A percentile compares a stretch with the other conserved stretches of the same genome.
phyloP scores from a whole-genome alignment of 768 basidiomycete species.

The Kwoniella europaea region DNA sequence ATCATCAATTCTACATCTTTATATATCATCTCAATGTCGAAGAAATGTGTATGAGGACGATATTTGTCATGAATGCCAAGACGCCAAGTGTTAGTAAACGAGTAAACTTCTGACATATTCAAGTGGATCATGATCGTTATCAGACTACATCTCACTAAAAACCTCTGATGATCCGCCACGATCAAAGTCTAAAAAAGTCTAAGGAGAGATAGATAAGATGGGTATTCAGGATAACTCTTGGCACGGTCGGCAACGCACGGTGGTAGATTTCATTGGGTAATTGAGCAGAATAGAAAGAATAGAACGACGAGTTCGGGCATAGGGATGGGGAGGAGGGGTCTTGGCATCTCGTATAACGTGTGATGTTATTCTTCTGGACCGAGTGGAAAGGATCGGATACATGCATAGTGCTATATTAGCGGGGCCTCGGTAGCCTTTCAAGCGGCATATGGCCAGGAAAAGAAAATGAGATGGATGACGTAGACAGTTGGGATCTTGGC shows the following conservation, averaged over 20 bases:
- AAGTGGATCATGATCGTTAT: neutral
- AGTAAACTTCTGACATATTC: neutral
- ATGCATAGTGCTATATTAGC: neutral
- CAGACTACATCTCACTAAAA: neutral
- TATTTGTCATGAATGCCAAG: constrained; percentile 14
- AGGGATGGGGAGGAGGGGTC: neutral
- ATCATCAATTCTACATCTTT: constrained; percentile 1
- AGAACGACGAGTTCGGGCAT: neutral
- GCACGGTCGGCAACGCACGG: neutral
- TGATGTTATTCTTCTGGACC: neutral
- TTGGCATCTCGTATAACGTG: neutral
- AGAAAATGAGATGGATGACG: neutral
- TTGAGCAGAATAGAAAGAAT: neutral
- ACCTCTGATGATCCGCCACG: constrained; percentile 1
- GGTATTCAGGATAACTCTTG: neutral
- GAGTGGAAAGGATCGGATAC: neutral
- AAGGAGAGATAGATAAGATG: constrained; percentile 5
- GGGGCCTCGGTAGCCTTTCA: neutral
- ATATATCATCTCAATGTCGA: constrained; percentile 10
- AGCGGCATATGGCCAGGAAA: constrained; percentile 4
- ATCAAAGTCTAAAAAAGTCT: neutral
- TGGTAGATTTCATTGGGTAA: neutral
- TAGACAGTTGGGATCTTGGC: constrained; percentile 7
- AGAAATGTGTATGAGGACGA: neutral
- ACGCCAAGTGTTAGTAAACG: constrained; percentile 14